phyloP scores from a whole-genome alignment of 805 yeast genomes.

The Myxozyma lipomycoides region DNA sequence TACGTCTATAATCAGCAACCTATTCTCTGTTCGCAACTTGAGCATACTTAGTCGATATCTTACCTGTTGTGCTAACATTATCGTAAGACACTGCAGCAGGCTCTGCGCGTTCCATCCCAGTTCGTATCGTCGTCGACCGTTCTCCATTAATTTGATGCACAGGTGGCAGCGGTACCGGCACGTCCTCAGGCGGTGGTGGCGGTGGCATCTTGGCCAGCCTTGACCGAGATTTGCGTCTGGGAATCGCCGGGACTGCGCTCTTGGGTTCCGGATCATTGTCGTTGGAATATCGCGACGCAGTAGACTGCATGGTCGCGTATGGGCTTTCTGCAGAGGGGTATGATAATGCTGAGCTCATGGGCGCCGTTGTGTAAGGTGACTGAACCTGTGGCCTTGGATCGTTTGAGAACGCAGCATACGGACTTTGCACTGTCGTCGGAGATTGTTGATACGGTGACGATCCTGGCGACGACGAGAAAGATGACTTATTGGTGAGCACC shows the following conservation, averaged over 20 bases:
- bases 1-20: slow-evolving; percentile 27
- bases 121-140: not conserved
- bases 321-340: not conserved
- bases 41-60: too few relatives aligned
- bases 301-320: not conserved
- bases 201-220: not conserved
- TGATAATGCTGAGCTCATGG: too few relatives aligned
- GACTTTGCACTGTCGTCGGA: too few relatives aligned
- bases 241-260: not conserved
- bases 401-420: too few relatives aligned
- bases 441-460: too few relatives aligned
- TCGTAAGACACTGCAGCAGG: not conserved
- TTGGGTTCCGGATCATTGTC: not conserved
- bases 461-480: too few relatives aligned
- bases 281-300: not conserved
- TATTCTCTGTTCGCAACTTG: too few relatives aligned
- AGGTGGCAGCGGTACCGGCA: not conserved
- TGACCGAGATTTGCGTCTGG: not conserved
- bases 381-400: too few relatives aligned
- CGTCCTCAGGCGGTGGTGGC: not conserved
- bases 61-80: not conserved
- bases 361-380: too few relatives aligned
- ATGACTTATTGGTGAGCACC: too few relatives aligned
- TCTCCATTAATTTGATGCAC: too few relatives aligned
- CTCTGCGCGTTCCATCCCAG: not conserved